Evolutionary conservation across 2,329 filamentous ascomycete genomes (phyloP).

Genomic region (Talaromyces sp.): DNA sequence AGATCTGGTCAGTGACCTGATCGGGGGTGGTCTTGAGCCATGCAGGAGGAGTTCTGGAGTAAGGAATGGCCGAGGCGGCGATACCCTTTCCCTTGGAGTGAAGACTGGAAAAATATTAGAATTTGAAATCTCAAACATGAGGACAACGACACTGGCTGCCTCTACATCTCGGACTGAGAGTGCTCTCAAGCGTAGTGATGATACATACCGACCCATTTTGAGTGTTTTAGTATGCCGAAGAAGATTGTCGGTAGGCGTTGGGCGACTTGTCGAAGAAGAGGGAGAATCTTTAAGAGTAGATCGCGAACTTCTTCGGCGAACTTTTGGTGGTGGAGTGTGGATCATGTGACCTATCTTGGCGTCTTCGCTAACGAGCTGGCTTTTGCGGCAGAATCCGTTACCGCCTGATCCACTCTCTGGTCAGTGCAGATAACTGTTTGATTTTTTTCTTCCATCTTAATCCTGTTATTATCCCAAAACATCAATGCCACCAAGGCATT

Average conservation of each 20-base stretch:
- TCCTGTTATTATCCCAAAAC: background rate
- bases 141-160: background rate
- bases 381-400: background rate
- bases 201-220: conserved; percentile 24
- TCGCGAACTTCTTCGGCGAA: conserved; percentile 3
- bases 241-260: conserved; percentile 16
- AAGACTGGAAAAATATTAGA: conserved; percentile 55
- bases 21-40: conserved; percentile 99
- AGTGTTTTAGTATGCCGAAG: conserved; percentile 17
- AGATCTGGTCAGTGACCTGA: conserved; percentile 91
- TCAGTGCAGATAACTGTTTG: background rate
- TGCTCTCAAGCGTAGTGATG: background rate
- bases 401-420: background rate
- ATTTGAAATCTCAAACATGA: conserved; percentile 44
- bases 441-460: background rate
- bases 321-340: conserved; percentile 18
- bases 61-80: conserved; percentile 89
- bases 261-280: conserved; percentile 19
- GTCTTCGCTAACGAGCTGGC: conserved; percentile 14
- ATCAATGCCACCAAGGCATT: background rate
- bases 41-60: conserved; percentile 85
- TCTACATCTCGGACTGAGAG: background rate
- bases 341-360: conserved; percentile 19
- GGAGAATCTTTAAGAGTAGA: conserved; percentile 1
- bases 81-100: conserved; percentile 99